Evolutionary conservation across 2,329 filamentous ascomycete species (phyloP).

Genomic region (Chrysosporium keratinophilum): DNA sequence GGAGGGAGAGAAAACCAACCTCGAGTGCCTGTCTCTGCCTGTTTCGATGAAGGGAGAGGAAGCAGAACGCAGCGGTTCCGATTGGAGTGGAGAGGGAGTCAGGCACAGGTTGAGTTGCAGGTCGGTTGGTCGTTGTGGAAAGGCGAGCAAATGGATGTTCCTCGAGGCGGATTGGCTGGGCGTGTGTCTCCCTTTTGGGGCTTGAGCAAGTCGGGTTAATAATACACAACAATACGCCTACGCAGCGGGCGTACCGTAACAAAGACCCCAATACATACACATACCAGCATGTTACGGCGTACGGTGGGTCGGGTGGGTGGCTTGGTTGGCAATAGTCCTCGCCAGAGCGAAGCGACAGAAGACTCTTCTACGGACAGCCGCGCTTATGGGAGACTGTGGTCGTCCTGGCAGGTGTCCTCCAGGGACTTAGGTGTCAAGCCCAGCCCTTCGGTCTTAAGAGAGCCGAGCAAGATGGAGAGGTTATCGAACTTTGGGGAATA

Average conservation of each 20-base stretch:
- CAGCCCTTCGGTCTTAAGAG: too few relatives aligned
- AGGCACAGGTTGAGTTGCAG: not conserved
- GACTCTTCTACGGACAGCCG: too few relatives aligned
- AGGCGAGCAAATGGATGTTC: not conserved
- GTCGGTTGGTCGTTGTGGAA: not conserved
- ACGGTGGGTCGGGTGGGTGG: too few relatives aligned
- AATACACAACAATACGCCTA: not conserved
- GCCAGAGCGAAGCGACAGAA: too few relatives aligned
- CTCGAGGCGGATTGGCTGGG: conserved; percentile 5
- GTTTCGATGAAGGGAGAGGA: not conserved
- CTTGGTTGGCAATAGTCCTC: too few relatives aligned
- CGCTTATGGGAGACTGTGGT: too few relatives aligned
- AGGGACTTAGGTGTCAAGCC: too few relatives aligned
- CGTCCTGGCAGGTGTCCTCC: too few relatives aligned
- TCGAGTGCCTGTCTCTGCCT: not conserved
- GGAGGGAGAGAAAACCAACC: not conserved
- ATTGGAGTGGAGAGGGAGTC: conserved; percentile 1
- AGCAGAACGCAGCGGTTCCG: not conserved
- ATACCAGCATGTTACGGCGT: not conserved
- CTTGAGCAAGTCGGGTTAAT: not conserved
- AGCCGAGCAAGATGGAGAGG: too few relatives aligned
- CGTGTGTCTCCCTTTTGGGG: conserved; percentile 4
- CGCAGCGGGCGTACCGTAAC: not conserved
- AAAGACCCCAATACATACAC: not conserved
- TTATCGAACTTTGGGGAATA: too few relatives aligned